Base-by-base conservation (phyloP, 495 filamentous ascomycete genomes). In the Penicillium steckii region DNA sequence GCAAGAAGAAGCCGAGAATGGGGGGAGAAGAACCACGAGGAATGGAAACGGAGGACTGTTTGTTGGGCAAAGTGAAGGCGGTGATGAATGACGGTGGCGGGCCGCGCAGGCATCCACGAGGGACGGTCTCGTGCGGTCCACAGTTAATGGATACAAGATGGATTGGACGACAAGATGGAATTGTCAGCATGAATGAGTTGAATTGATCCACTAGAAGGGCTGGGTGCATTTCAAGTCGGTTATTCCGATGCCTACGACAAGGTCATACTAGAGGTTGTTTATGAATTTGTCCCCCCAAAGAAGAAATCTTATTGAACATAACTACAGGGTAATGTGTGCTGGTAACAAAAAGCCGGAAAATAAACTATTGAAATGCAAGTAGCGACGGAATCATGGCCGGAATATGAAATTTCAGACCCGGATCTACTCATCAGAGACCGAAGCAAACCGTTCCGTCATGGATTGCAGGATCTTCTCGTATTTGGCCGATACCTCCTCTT, bases 391-490 rank as follows among this genome's bases (percentile, higher is more conserved):
- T 41, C 18, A 41, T 41, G 33, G 5, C 10, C 26, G 10, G 26
- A n/a, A 35, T 10, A 13, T 3, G 4, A 7, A 35, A 3, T 3
- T 41, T 19, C 38, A 41, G 33, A 47, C 50, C 22, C 55, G 40
- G 41, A 56, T 67, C 60, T 89, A 98, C 80, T 97, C 94, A 72
- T 98, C 94, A 60, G 85, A 80, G 44, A 97, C 90, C 10, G 89
- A 83, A 17, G 95, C 95, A 73, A 97, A 98, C 69, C 95, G 91
- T 71, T 98, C 95, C 50, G 86, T 83, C 92, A 98, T 91, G 52
- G 80, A 80, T 73, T 95, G 90, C 60, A 89, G 78, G 60, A 97
- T 80, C 62, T 85, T 86, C 80, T 98, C 94, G 68, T 97, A 98
- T 87, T 90, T 93, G 77, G 86, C 89, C 52, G 75, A 79, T 44